Base-by-base conservation (phyloP, 2,329 filamentous ascomycete genomes). In the Aureobasidium musti region DNA sequence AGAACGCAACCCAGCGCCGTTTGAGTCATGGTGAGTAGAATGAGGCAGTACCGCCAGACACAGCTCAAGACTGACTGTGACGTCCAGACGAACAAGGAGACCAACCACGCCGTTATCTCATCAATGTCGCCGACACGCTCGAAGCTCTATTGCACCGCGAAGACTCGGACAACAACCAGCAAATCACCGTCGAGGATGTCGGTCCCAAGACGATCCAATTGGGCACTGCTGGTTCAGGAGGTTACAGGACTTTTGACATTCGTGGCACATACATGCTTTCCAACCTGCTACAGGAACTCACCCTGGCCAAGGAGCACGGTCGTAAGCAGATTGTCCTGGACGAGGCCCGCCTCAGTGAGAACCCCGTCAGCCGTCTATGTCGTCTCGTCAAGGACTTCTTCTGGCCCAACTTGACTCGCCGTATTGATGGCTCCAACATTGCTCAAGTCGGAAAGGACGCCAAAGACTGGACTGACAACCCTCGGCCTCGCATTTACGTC, bases 181-280 rank as follows among this genome's bases (percentile, higher is more conserved):
- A 98, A 78, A 99, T 99, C 77, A 99, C 95, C 35, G 96, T 98
- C 73, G 95, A 98, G 75, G 95, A 99, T 79, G 86, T 87, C 70
- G 95, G 95, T 0, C 94, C 95, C 59, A 99, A 91, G 89, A 89
- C 92, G 53, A 84, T 97, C 65, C 89, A 90, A 43, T 82, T 98
- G 43, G 90, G 92, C 70, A 97, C 94, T 3, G 90, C 91, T 33
- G 89, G 86, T 26, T 97, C 93, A 41, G 91, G 90, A 71, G 94
- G 93, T 49, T 87, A 91, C 81, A 94, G 93, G 74, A 88, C 88
- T 70, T 92, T 94, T 77, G 93, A 98, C 75, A 87, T 99, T 69
- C 90, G 94, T 70, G 95, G 95, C 73, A 98, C 92, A 37, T 99
- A 99, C 79, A 96, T 96, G 89, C 86, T 99, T 67, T 97, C 94